Conservation (phyloP, 495 filamentous ascomycete species). For the Recurvomyces mirabilis region DNA sequence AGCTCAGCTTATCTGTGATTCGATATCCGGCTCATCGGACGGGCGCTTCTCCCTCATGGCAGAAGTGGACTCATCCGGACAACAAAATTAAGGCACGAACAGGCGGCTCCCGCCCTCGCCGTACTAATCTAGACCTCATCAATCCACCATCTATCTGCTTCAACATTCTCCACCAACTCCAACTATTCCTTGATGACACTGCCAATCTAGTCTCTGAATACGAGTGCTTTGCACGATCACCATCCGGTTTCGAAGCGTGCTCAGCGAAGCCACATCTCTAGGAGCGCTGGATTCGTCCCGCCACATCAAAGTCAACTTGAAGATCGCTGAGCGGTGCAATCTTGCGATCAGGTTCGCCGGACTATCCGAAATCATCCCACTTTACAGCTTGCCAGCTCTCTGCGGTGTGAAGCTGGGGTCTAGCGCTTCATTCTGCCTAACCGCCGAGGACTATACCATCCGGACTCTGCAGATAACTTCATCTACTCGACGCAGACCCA, state of each 20-base stretch:
- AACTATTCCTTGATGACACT: conserved; percentile 2
- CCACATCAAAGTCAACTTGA: too few relatives aligned
- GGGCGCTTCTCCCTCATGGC: neutral
- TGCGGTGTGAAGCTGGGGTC: too few relatives aligned
- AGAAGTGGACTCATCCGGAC: neutral
- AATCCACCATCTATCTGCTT: conserved; percentile 15
- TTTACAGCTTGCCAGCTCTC: too few relatives aligned
- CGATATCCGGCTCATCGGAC: conserved; percentile 6
- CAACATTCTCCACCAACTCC: conserved; percentile 5
- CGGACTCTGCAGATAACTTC: too few relatives aligned
- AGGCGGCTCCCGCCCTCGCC: conserved; percentile 3
- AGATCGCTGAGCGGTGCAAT: conserved; percentile 1
- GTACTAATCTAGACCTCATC: conserved; percentile 6
- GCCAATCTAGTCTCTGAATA: neutral
- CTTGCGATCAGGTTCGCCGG: too few relatives aligned
- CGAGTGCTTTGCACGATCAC: neutral
- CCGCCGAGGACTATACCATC: too few relatives aligned
- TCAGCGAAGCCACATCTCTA: too few relatives aligned
- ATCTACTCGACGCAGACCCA: conserved; percentile 4
- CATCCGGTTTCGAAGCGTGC: too few relatives aligned
- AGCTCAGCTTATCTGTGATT: conserved; percentile 3
- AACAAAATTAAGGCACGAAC: conserved; percentile 8
- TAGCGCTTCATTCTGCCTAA: too few relatives aligned
- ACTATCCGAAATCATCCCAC: too few relatives aligned
- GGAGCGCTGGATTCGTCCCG: too few relatives aligned